Evolutionary conservation across 352 stramenopile genomes (phyloP).

Genomic region (Pythium dissimile): DNA sequence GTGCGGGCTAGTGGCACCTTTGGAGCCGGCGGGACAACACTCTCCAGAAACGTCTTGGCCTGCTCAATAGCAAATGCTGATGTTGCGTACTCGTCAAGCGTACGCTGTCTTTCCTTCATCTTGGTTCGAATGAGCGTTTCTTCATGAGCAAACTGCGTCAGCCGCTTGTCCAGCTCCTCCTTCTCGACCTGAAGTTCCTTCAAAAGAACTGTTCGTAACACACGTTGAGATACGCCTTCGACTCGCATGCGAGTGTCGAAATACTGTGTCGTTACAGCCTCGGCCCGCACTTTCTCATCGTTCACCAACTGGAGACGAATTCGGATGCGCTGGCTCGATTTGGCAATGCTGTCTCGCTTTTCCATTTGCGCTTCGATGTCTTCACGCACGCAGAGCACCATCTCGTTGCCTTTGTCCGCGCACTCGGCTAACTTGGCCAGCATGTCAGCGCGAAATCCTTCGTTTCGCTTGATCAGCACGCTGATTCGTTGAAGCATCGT

Average conservation of each 20-base stretch:
- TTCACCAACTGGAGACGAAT: slow-evolving; percentile 27
- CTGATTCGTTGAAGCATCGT: slow-evolving; percentile 61
- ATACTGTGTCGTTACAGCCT: slow-evolving; percentile 36
- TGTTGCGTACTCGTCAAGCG: slow-evolving; percentile 33
- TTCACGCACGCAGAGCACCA: slow-evolving; percentile 50
- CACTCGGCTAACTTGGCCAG: slow-evolving; percentile 33
- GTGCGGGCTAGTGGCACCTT: no score
- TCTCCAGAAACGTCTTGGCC: slow-evolving; percentile 24
- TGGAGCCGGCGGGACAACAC: slow-evolving; percentile 10
- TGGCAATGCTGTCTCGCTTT: slow-evolving; percentile 26
- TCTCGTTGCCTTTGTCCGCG: slow-evolving; percentile 49
- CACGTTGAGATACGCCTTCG: slow-evolving; percentile 49
- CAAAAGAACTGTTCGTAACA: slow-evolving; percentile 39
- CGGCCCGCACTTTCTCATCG: slow-evolving; percentile 33
- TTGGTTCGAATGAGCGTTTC: slow-evolving; percentile 3
- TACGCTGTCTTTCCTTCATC: slow-evolving; percentile 21
- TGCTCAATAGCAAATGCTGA: slow-evolving; percentile 41
- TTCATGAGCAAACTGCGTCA: background rate
- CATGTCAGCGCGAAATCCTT: slow-evolving; percentile 48
- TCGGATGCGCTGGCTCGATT: slow-evolving; percentile 28
- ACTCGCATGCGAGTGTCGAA: slow-evolving; percentile 60
- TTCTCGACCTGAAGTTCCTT: slow-evolving; percentile 42
- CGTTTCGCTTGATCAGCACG: slow-evolving; percentile 68
- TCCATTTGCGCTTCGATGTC: slow-evolving; percentile 52
- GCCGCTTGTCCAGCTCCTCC: slow-evolving; percentile 26